Percentiles rank a stretch among this genome's conserved stretches.
phyloP scores from a whole-genome alignment of 306 rosid species.

The Glycyrrhiza uralensis region DNA sequence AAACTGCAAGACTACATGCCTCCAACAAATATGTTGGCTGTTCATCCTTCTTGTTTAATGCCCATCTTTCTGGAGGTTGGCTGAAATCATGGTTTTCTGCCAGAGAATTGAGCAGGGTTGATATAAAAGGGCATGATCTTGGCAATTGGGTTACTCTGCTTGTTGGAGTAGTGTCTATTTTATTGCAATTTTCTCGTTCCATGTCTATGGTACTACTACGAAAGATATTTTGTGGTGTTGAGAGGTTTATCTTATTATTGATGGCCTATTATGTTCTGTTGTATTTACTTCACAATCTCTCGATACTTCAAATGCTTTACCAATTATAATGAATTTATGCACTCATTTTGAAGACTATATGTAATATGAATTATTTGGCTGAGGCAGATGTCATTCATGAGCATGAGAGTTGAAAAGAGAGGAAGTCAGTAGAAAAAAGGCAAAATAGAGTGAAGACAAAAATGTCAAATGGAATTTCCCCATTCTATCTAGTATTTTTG shows the following conservation, averaged over 20 bases:
- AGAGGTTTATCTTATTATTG: neutral
- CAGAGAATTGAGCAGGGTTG: slow-evolving; percentile 36
- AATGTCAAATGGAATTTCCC: neutral
- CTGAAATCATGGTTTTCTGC: slow-evolving; percentile 25
- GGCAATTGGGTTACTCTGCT: slow-evolving; percentile 2
- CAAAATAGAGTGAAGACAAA: neutral
- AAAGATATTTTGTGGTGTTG: neutral
- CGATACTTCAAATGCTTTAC: neutral
- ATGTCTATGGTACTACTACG: neutral
- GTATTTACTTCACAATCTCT: neutral
- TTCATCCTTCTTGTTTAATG: slow-evolving; percentile 12
- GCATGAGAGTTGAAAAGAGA: neutral
- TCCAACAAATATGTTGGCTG: slow-evolving; percentile 7
- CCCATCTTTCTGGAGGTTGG: slow-evolving; percentile 23
- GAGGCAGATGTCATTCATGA: neutral
- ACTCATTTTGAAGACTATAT: neutral
- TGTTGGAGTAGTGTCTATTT: slow-evolving; percentile 27
- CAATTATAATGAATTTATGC: neutral
- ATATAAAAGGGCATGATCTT: slow-evolving; percentile 10
- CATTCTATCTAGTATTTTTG: neutral
- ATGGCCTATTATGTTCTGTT: neutral
- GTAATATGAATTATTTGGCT: neutral
- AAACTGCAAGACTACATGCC: slow-evolving; percentile 28
- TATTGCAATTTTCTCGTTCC: slow-evolving; percentile 7
- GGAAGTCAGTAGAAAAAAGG: neutral